A percentile compares a stretch with the other conserved stretches of the same genome.
Evolutionary conservation across 192 early-diverging fungal species (phyloP).

Genomic region (Coemansia erecta): DNA sequence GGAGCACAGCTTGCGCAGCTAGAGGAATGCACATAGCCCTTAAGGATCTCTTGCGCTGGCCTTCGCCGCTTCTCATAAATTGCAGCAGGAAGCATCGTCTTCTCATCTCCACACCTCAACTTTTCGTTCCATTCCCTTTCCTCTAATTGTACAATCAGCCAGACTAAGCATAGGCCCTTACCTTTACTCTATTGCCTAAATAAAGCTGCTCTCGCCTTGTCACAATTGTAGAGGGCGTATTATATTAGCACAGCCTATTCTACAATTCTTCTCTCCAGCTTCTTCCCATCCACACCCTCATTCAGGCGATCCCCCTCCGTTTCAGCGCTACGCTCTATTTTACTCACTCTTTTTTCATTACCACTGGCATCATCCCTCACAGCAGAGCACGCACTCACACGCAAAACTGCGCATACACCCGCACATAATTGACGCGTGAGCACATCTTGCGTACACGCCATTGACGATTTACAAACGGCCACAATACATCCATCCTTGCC

Average conservation of each 20-base stretch:
- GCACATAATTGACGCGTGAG: background rate
- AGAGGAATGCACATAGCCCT: too few species aligned
- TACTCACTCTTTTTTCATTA: background rate
- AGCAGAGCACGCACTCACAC: background rate
- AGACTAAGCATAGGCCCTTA: background rate
- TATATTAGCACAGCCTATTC: slow-evolving; percentile 4
- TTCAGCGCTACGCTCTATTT: background rate
- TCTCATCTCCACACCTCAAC: slow-evolving; percentile 1
- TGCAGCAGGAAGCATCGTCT: background rate
- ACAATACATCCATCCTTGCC: slow-evolving; percentile 2
- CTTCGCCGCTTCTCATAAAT: slow-evolving; percentile 2
- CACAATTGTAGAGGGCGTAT: slow-evolving; percentile 23
- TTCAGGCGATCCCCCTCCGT: background rate
- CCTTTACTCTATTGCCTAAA: slow-evolving; percentile 9
- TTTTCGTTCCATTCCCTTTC: slow-evolving; percentile 3
- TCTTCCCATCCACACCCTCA: background rate
- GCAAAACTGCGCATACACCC: background rate
- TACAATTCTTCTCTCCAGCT: background rate
- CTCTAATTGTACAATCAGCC: slow-evolving; percentile 39
- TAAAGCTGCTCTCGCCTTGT: background rate
- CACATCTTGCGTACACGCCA: background rate
- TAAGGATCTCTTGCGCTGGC: too few species aligned
- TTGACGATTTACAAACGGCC: background rate
- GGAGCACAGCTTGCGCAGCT: too few species aligned
- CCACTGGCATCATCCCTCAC: background rate